Base-by-base conservation (phyloP, 345 rosid species). In the Dovyalis caffra region DNA sequence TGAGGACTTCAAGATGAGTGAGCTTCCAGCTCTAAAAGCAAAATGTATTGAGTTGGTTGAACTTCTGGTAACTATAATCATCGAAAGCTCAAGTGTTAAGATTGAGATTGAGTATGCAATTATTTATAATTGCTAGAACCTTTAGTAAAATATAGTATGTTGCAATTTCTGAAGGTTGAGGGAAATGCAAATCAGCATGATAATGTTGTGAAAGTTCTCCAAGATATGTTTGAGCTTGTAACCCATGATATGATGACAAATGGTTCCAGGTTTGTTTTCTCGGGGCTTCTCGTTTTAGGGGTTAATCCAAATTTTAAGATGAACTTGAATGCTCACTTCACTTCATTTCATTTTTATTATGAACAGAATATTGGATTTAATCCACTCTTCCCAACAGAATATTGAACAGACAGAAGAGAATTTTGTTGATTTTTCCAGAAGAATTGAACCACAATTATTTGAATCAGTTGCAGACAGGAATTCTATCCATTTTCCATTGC, bases 161-260 rank as follows among this genome's bases (percentile, higher is more conserved):
- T 43, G 18, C 49, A 43, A 43, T 43, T 71, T 14, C 43, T 73
- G 58, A 77, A 88, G 93, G 85, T 84, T 73, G 90, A 88, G 83
- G 92, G 95, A 81, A 81, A 85, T 69, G 86, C 86, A 82, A 74
- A 80, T 62, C 87, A 86, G 47, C 84, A 71, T 66, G 76, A 65
- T 66, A 84, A 88, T 72, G 92, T 92, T 74, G 94, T 91, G 74
- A 88, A 84, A 80, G 86, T 87, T 84, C 97, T 95, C 70, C 99
- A 95, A 66, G 99, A 95, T 83, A 89, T 95, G 68, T 92, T 92
- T 86, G 97, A 95, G 83, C 83, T 95, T 25, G 88, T 92, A 66
- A 90, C 95, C 69, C 85, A 81, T 72, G 99, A 92, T 76, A 88
- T 95, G 85, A 95, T 95, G 99, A 83, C 73, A 75, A 79, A 86